A percentile compares a stretch with the other conserved stretches of the same genome.
Evolutionary conservation across 1,284 basidiomycete genomes (phyloP).

Genomic region (Stygiomarasmius scandens): DNA sequence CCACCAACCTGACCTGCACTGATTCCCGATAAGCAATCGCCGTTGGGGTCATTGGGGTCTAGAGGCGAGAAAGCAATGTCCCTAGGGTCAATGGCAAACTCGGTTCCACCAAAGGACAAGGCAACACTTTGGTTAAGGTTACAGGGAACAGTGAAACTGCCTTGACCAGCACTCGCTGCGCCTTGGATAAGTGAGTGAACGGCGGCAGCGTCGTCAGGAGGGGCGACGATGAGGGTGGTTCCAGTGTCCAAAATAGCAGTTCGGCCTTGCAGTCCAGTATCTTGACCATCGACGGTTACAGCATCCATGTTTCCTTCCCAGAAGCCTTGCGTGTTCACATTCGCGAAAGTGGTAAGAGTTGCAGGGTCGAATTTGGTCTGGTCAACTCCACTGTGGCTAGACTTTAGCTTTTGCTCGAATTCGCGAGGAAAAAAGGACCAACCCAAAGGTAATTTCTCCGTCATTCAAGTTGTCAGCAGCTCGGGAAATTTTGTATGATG

Average conservation of each 20-base stretch:
- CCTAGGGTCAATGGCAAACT: slow-evolving; percentile 67
- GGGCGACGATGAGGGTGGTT: slow-evolving; percentile 69
- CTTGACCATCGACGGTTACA: slow-evolving; percentile 58
- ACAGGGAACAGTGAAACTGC: slow-evolving; percentile 80
- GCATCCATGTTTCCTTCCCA: slow-evolving; percentile 74
- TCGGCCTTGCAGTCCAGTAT: slow-evolving; percentile 57
- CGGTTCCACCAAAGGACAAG: slow-evolving; percentile 65
- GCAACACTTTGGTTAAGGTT: slow-evolving; percentile 66
- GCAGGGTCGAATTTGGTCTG: slow-evolving; percentile 61
- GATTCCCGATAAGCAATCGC: slow-evolving; percentile 78
- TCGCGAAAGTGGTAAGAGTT: slow-evolving; percentile 59
- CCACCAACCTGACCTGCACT: slow-evolving; percentile 64
- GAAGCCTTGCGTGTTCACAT: slow-evolving; percentile 70
- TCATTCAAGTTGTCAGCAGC: slow-evolving; percentile 74
- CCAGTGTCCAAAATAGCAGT: slow-evolving; percentile 82
- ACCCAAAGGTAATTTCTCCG: slow-evolving; percentile 82
- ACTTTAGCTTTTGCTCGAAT: neutral
- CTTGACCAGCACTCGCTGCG: slow-evolving; percentile 59
- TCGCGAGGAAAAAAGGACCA: slow-evolving; percentile 12
- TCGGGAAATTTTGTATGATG: slow-evolving; percentile 82
- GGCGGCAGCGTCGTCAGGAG: slow-evolving; percentile 58
- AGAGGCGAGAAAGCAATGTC: slow-evolving; percentile 77
- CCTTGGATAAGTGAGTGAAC: slow-evolving; percentile 63
- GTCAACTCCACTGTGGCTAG: slow-evolving; percentile 58
- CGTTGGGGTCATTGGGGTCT: slow-evolving; percentile 59